A percentile compares a stretch with the other conserved stretches of the same genome.
Conservation (phyloP, 805 yeast species). For the Nakazawaea wickerhamii region DNA sequence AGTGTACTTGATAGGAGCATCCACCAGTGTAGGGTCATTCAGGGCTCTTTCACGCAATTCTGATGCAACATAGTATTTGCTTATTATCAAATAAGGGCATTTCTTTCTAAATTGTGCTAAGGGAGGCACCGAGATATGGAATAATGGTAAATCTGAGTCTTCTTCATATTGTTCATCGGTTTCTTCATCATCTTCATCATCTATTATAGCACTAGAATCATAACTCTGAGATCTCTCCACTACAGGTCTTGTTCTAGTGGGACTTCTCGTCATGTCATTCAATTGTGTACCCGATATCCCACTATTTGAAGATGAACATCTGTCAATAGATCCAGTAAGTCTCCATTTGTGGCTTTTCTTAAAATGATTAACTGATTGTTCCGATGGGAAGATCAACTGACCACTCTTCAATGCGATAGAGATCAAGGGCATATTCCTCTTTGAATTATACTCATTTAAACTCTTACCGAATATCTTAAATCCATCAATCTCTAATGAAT, state of each 20-base stretch:
- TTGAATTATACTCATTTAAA: constrained; percentile 12
- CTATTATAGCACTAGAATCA: constrained; percentile 2
- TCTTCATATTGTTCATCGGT: constrained; percentile 5
- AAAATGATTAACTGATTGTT: constrained; percentile 12
- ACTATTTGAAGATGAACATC: background rate
- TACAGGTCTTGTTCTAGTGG: background rate
- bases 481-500: constrained; percentile 3
- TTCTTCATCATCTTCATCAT: constrained; percentile 6
- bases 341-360: constrained; percentile 12
- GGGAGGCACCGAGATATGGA: constrained; percentile 12
- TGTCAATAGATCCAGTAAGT: constrained; percentile 1
- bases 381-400: constrained; percentile 14
- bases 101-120: constrained; percentile 14
- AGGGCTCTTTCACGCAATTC: background rate
- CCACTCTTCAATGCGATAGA: constrained; percentile 15
- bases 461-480: constrained; percentile 8
- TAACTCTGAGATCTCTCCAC: background rate
- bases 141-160: constrained; percentile 13
- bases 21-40: background rate
- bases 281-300: background rate
- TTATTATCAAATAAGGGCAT: constrained; percentile 15
- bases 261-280: background rate
- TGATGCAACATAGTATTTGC: constrained; percentile 7
- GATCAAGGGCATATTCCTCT: constrained; percentile 13
- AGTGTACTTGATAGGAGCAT: constrained; percentile 2